Base-by-base conservation (phyloP, 768 basidiomycete genomes). In the Calvatia gigantea region DNA sequence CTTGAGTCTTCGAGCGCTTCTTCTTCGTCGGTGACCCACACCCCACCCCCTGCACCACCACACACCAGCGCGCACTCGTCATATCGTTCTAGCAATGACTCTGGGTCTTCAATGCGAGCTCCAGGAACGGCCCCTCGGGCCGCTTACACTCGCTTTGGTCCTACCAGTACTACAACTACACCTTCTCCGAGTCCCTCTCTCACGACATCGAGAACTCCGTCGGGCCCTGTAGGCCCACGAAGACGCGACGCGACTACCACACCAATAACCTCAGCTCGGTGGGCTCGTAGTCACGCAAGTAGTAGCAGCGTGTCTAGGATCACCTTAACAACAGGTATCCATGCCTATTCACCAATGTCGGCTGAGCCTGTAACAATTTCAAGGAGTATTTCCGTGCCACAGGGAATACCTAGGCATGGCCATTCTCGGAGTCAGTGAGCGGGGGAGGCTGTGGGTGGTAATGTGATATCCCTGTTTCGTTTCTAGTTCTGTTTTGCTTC, bases 381-480 rank as follows among this genome's bases (percentile, higher is more conserved):
- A 27, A 51, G 50, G 38, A 51, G 50, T 41, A 15, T 51, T 15
- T 41, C 50, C n/a, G 38, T 19, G n/a, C 38, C 50, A 19, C 12
- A 27, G 17, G 37, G 35, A n/a, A 1, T 29, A n/a, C 27, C 15
- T 3, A 23, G 25, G 7, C 49, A 50, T 39, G 37, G 32, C 7
- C 17, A 51, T 27, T 41, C 38, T 14, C 33, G 33, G 38, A 51
- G 37, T 12, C n/a, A 41, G 27, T 51, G 39, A 41, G n/a, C 8
- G 5, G 21, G 14, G 38, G 8, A 15, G 38, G 17, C n/a, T 37
- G n/a, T n/a, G n/a, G n/a, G n/a, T 37, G 12, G 12, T 37, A 4
- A 12, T 37, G 3, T 37, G n/a, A 19, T 11, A 42, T 11, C 11
- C 4, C 25, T 17, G 17, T 12, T 3, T 4, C 25, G 19, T 17